Base-by-base conservation (phyloP, 2,329 filamentous ascomycete species). In the Juglanconis juglandina region DNA sequence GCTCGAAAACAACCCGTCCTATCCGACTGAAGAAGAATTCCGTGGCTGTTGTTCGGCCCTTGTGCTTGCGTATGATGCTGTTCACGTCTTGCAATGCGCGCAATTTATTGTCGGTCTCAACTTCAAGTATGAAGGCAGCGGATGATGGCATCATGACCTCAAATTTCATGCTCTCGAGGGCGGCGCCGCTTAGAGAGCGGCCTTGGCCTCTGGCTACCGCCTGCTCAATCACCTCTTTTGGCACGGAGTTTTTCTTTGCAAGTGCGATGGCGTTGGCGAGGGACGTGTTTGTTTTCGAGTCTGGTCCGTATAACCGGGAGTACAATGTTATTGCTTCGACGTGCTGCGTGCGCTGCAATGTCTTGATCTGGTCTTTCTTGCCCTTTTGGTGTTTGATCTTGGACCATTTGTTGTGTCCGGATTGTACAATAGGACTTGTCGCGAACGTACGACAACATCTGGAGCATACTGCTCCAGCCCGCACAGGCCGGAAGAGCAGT, bases 381-480 rank as follows among this genome's bases (percentile, higher is more conserved):
- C 89, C 92, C 75, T 99, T 99, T 74, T 95, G 92, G 74, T 98
- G 95, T 71, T 89, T 91, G 76, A 97, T 98, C 70, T 95, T 96
- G 60, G 92, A 92, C 95, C 95, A 99, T 72, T 92, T 90, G 75
- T 89, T 96, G 76, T 96, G 92, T 13, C 92, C 92, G 32, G 89
- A 87, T 63, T 76, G 75, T 13, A 75, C 69, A 7, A 68, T 60
- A 8, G 79, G 65, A 14, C 77, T 80, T 14, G 77, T 77, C 58
- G 73, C 73, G 62, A 88, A 80, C 41, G 73, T 69, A 57, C 83
- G 81, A 60, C 76, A 70, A 65, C 80, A 84, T 73, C 73, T 74
- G 44, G 73, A 74, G 66, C 82, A 86, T 65, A 81, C 61, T 39
- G 41, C 33, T 8, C 34, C 35, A 1, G 56, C 34, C 17, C 51